Evolutionary conservation across 345 rosid genomes (phyloP).

Genomic region (Eucalyptus guilfoylei): DNA sequence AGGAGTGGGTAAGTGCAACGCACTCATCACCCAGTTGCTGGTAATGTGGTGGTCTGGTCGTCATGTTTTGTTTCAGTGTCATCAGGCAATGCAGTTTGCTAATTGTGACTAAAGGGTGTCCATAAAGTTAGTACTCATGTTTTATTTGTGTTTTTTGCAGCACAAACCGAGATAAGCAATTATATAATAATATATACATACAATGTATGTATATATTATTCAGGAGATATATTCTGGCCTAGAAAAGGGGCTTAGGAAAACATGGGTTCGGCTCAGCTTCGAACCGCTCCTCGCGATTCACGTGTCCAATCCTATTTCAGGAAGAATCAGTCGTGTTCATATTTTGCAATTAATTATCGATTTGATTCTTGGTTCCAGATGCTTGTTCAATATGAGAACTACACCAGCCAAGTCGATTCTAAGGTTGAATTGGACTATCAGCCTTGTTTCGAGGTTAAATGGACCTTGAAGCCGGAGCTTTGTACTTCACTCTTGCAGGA

Average conservation of each 20-base stretch:
- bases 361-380: background rate
- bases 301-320: background rate
- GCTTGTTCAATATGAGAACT: background rate
- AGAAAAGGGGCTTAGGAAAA: too few species aligned
- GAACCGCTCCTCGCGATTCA: background rate
- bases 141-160: background rate
- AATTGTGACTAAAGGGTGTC: background rate
- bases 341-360: background rate
- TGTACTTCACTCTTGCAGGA: too few species aligned
- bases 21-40: background rate
- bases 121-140: background rate
- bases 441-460: too few species aligned
- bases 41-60: background rate
- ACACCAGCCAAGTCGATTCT: background rate
- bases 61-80: background rate
- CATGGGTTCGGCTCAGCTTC: background rate
- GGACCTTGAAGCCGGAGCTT: too few species aligned
- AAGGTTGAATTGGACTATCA: too few species aligned
- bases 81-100: background rate
- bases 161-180: background rate
- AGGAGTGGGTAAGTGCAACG: background rate
- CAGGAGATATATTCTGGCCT: too few species aligned
- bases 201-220: too few species aligned
- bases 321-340: background rate
- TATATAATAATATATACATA: too few species aligned